Percentiles rank a stretch among this genome's conserved stretches.
These are phyloP conservation scores for Candida stauntonica DNA, from an alignment of 805 yeast genomes.

Conservation along the genomic window DNA sequence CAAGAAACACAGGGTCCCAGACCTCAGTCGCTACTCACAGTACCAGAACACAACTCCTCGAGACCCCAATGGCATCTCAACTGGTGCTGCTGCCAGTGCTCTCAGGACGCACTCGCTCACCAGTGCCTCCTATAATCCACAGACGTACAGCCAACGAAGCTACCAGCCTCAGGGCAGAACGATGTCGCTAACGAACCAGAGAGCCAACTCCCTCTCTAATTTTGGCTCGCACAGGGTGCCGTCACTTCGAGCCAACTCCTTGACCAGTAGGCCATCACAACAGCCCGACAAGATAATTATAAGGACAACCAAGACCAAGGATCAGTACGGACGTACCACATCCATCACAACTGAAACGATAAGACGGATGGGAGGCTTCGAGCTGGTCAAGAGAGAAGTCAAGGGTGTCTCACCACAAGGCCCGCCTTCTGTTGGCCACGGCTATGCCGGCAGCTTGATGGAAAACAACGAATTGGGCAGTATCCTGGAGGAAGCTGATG, in stretches of 20 bases:
- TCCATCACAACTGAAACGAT: constrained; percentile 53
- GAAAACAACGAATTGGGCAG: constrained; percentile 28
- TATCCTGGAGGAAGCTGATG: constrained; percentile 28
- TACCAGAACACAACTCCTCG: constrained; percentile 11
- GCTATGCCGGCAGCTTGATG: constrained; percentile 25
- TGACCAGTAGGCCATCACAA: constrained; percentile 4
- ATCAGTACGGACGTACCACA: constrained; percentile 46
- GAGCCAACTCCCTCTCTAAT: constrained; percentile 19
- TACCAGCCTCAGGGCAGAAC: constrained; percentile 1
- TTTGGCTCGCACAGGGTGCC: no score
- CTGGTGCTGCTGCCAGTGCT: constrained; percentile 23
- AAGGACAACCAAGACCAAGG: constrained; percentile 47
- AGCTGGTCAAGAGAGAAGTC: constrained; percentile 44
- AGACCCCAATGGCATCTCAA: constrained; percentile 11
- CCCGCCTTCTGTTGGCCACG: constrained; percentile 20
- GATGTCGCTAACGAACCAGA: constrained; percentile 8
- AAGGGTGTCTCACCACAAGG: constrained; percentile 27
- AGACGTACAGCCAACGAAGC: not conserved
- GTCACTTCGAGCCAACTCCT: no score
- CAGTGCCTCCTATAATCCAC: constrained; percentile 11
- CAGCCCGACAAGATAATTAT: constrained; percentile 31
- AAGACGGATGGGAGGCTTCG: constrained; percentile 44
- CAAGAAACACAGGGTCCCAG: constrained; percentile 29
- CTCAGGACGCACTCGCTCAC: constrained; percentile 25
- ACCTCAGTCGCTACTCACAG: constrained; percentile 35